phyloP scores from a whole-genome alignment of 768 basidiomycete species.

The Pulveroboletus sp. region DNA sequence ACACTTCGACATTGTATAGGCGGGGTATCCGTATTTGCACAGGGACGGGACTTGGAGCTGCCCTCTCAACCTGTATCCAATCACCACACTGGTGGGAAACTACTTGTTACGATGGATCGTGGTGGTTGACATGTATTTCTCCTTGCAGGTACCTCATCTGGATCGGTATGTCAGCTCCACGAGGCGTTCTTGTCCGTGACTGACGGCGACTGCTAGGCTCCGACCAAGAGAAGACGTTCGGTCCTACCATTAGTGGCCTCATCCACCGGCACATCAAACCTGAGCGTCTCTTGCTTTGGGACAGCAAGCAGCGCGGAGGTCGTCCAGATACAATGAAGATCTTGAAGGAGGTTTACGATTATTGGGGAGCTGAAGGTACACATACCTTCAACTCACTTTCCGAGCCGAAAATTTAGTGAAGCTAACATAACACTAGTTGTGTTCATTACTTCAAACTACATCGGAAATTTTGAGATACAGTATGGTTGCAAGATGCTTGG shows the following conservation, averaged over 20 bases:
- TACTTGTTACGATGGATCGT: neutral
- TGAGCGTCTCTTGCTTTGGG: conserved; percentile 73
- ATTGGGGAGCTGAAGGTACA: conserved; percentile 68
- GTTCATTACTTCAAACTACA: conserved; percentile 81
- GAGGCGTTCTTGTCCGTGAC: conserved; percentile 1
- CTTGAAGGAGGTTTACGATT: conserved; percentile 59
- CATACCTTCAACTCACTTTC: neutral
- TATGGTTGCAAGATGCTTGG: conserved; percentile 67
- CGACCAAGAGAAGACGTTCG: conserved; percentile 82
- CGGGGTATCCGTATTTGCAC: conserved; percentile 80
- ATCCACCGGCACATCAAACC: conserved; percentile 69
- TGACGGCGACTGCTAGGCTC: conserved; percentile 44
- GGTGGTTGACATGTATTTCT: conserved; percentile 1
- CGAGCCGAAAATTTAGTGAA: neutral
- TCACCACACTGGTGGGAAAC: conserved; percentile 58
- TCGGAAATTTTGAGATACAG: conserved; percentile 76
- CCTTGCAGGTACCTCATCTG: conserved; percentile 68
- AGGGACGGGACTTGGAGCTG: conserved; percentile 76
- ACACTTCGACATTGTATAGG: conserved; percentile 74
- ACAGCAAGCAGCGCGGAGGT: conserved; percentile 67
- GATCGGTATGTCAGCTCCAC: conserved; percentile 45
- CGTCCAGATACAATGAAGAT: conserved; percentile 77
- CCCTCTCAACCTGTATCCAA: conserved; percentile 74
- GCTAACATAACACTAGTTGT: conserved; percentile 42
- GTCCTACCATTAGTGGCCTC: conserved; percentile 69